These are phyloP conservation scores for Pythium coloratum DNA, from an alignment of 352 stramenopile genomes.

Conservation along the genomic window DNA sequence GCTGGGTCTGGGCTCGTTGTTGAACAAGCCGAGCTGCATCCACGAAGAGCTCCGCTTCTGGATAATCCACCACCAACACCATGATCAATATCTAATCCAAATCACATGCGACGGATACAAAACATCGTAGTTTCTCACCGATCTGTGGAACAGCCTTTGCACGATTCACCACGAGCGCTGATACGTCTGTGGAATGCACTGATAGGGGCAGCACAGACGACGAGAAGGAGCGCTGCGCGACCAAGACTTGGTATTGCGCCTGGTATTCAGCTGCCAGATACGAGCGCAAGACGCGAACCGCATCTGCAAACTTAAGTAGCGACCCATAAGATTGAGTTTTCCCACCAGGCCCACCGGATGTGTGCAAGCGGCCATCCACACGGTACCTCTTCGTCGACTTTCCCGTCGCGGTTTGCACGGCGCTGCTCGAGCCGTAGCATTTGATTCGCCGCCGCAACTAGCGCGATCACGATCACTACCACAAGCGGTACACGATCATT, in stretches of 20 bases:
- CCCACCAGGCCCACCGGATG: no score
- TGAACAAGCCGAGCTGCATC: neutral
- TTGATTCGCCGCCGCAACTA: slow-evolving; percentile 61
- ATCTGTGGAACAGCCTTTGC: slow-evolving; percentile 50
- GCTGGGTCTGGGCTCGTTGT: neutral
- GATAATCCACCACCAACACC: no score
- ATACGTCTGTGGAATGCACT: slow-evolving; percentile 17
- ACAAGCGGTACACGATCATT: neutral
- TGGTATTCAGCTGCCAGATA: slow-evolving; percentile 33
- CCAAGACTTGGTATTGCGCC: slow-evolving; percentile 45
- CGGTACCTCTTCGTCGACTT: slow-evolving; percentile 44
- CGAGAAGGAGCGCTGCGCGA: slow-evolving; percentile 15
- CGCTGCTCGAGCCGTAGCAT: slow-evolving; percentile 55
- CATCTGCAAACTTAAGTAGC: slow-evolving; percentile 47
- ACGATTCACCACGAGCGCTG: slow-evolving; percentile 59
- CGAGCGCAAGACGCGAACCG: slow-evolving; percentile 39
- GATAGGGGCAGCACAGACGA: neutral
- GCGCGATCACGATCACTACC: slow-evolving; percentile 56
- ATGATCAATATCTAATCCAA: no score
- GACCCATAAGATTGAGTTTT: neutral
- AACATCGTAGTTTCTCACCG: slow-evolving; percentile 29
- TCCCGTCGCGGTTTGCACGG: slow-evolving; percentile 27
- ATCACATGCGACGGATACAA: no score
- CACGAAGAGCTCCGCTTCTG: slow-evolving; percentile 24
- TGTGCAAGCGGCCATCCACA: neutral